Evolutionary conservation across 345 rosid genomes (phyloP).

Genomic region (Brassica cretica): DNA sequence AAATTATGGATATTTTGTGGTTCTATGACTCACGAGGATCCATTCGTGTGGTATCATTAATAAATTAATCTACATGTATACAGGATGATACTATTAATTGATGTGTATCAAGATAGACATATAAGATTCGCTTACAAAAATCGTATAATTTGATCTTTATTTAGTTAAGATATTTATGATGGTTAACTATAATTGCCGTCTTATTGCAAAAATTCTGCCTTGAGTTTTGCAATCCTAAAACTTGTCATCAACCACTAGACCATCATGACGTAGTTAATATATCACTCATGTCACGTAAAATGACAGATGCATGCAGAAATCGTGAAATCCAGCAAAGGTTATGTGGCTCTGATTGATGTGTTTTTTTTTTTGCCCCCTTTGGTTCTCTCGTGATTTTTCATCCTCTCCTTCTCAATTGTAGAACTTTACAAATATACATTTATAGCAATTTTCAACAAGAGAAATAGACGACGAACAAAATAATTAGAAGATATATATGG

Average conservation of each 20-base stretch:
- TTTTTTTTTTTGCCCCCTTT: constrained; percentile 24
- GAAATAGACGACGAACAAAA: neutral
- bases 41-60: neutral
- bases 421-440: neutral
- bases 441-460: neutral
- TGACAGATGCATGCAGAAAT: constrained; percentile 19
- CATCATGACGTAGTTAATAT: neutral
- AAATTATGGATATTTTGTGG: neutral
- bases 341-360: constrained; percentile 16
- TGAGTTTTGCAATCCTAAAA: neutral
- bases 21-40: neutral
- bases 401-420: neutral
- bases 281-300: constrained; percentile 6
- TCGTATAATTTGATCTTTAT: no score
- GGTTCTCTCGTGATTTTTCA: constrained; percentile 3
- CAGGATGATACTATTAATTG: neutral
- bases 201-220: neutral
- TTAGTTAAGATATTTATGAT: neutral
- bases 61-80: neutral
- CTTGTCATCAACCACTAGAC: neutral
- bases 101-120: no score
- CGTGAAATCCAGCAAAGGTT: constrained; percentile 35
- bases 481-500: constrained; percentile 20
- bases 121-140: no score
- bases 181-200: neutral